Base-by-base conservation (phyloP, 352 stramenopile genomes). In the Phytophthora fragariaefolia region DNA sequence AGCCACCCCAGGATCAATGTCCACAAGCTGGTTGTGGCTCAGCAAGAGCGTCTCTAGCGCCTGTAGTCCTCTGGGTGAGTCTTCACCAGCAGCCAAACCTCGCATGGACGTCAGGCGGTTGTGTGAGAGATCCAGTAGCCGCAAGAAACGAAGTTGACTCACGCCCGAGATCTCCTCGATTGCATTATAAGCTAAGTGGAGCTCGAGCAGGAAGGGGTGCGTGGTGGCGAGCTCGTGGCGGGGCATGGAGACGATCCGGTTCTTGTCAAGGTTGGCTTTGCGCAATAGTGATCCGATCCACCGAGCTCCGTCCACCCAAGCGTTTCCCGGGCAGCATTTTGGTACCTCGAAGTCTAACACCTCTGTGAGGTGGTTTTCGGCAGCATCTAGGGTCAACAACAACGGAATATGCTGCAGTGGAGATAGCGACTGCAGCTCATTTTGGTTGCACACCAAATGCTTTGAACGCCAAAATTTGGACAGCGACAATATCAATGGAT, bases 221-320 rank as follows among this genome's bases (percentile, higher is more conserved):
- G 77, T 72, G 2, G 12, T 48, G 20, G 73, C 58, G 10, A 94
- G 71, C 12, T 84, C 74, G 24, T 59, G 50, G 0, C 24, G 51
- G 17, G 79, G 83, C 48, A 92, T 86, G 15, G 49, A 64, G 15
- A 66, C 58, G 48, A 94, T 90, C 12, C 27, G 59, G 46, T 94
- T 94, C 27, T 64, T 69, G 23, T 75, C 73, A 13, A 92, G 61
- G 9, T 77, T 74, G 15, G 81, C 83, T 36, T 75, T 74, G 12
- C 81, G 83, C 38, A 94, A 22, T 48, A 91, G 58, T 22, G 86
- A 92, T 0, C 86, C 83, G 50, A 91, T 84, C 77, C 82, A 90
- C 17, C 77, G 60, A 43, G 54, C 67, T 9, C 85, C 85, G 34
- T 75, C 72, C n/a, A 79, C 73, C 83, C 82, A 93, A 4, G 82